These are phyloP conservation scores for Inonotus hispidus DNA, from an alignment of 1,284 basidiomycete species.

Conservation along the genomic window DNA sequence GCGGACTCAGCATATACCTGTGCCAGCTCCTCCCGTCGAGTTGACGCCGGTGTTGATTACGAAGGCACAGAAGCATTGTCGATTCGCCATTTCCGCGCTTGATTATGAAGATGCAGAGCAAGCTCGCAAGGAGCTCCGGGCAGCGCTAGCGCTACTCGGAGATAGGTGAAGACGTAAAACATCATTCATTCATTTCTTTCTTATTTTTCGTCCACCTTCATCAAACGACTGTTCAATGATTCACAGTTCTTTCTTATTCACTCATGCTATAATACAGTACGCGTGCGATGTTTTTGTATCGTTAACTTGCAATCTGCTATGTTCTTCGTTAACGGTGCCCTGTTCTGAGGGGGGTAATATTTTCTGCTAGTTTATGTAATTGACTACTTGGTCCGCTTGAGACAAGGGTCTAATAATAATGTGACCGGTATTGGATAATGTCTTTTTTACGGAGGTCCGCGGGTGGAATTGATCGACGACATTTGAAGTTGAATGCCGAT, in stretches of 20 bases:
- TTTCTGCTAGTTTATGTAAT: no score
- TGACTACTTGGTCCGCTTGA: no score
- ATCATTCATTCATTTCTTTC: background rate
- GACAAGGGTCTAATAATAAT: no score
- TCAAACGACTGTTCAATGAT: background rate
- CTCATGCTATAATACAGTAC: background rate
- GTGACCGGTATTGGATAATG: no score
- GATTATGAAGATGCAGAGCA: slow-evolving; percentile 89
- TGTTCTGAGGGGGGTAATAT: no score
- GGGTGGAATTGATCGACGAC: no score
- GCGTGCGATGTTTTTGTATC: background rate
- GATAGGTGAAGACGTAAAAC: slow-evolving; percentile 15
- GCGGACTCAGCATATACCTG: slow-evolving; percentile 16
- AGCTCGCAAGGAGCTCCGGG: slow-evolving; percentile 72
- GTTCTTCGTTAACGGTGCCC: background rate
- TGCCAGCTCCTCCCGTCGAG: slow-evolving; percentile 31
- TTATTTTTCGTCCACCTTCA: background rate
- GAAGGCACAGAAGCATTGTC: slow-evolving; percentile 83
- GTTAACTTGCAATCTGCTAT: background rate
- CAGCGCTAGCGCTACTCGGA: slow-evolving; percentile 71
- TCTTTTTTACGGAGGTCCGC: no score
- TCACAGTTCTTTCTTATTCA: background rate
- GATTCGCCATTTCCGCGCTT: slow-evolving; percentile 85
- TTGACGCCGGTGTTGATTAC: slow-evolving; percentile 61
- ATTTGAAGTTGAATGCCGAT: no score